Conservation (phyloP, 495 filamentous ascomycete genomes). For the Cladorrhinum samala region DNA sequence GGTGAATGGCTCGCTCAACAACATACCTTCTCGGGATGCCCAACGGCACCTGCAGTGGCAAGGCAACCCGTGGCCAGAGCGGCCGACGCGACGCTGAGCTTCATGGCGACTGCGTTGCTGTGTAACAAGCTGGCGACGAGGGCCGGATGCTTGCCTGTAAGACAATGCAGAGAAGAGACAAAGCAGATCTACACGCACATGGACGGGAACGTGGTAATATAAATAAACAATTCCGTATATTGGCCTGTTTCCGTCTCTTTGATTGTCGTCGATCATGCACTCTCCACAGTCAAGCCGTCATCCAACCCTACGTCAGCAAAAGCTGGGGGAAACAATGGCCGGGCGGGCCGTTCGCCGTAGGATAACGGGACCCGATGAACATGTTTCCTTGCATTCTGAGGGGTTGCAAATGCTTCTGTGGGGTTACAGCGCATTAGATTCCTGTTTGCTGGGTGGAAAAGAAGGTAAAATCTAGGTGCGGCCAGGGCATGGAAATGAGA, state of each 20-base stretch:
- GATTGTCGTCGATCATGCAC: no score
- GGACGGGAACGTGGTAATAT: no score
- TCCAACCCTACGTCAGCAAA: no score
- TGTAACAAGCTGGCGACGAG: neutral
- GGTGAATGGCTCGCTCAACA: neutral
- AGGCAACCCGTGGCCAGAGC: conserved; percentile 14
- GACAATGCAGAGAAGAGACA: neutral
- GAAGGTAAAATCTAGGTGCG: neutral
- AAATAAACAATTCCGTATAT: neutral
- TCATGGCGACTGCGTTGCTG: conserved; percentile 11
- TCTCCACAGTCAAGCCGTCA: no score
- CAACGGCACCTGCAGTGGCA: conserved; percentile 10
- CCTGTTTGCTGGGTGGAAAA: no score
- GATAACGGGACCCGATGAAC: no score
- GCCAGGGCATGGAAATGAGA: neutral
- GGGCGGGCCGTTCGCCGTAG: no score
- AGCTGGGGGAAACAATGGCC: no score
- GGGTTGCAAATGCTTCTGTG: no score
- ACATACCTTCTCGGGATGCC: neutral
- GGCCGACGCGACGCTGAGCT: conserved; percentile 14
- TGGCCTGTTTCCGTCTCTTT: neutral
- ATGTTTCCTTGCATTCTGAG: no score
- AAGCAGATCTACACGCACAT: neutral
- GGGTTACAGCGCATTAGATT: neutral
- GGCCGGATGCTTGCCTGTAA: neutral